Evolutionary conservation across 495 filamentous ascomycete species (phyloP), one percentile per base, ranked within the genome.

Genomic region (Tuber microsphaerosporum): DNA sequence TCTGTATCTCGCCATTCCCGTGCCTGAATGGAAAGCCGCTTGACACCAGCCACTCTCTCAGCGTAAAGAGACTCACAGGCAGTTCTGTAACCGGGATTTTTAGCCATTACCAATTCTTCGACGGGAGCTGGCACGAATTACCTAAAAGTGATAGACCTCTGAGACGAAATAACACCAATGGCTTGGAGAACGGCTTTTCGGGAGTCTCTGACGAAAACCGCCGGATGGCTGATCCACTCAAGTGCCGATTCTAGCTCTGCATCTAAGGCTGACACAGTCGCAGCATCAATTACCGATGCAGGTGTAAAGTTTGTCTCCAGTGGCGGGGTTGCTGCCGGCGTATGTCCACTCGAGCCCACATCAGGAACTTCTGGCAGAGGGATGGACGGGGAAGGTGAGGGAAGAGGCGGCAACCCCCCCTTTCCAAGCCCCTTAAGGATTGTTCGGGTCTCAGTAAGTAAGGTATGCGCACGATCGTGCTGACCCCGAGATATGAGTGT

Each of bases 171-270:
- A 70, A 97, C 93, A 48, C 95, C 95, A 77, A 99, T 98, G 41
- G 93, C 92, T 82, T 99, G 96, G 22, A 99, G 87, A 2, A 99
- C 94, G 19, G 94, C 93, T 85, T 99, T 99, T 80, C 95, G 89
- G 46, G 92, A 94, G 83, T 99, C 95, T n/a, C 95, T 90, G 39
- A 91, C 89, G 80, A 99, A 99, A 12, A 98, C 92, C 2, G 94
- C 94, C 9, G 95, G 96, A 82, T 99, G 96, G 80, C 91, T 93
- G 83, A 99, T 98, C 95, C 95, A 99, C 84, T 99, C 95, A n/a
- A 99, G 86, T n/a, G 91, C 90, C 16, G 92, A 87, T 82, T 97
- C 92, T 14, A 99, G 88, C 81, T 98, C 95, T 8, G 92, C 89
- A 81, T 98, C 95, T 22, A 99, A 89, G 7, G 96, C 96, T 31